These are phyloP conservation scores for Salix dunnii DNA, from an alignment of 345 rosid species.

Conservation along the genomic window DNA sequence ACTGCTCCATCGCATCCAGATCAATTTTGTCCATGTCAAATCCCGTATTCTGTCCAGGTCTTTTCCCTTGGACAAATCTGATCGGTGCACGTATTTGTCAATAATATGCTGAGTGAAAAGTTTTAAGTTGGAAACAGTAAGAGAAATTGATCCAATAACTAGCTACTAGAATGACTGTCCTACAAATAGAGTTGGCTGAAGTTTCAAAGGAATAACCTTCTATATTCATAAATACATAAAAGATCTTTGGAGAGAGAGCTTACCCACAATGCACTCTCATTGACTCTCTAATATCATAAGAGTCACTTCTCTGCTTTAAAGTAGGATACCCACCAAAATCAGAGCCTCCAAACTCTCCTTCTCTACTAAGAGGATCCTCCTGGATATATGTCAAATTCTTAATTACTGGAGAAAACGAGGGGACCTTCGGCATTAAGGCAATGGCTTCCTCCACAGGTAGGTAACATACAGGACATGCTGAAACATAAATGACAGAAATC, in stretches of 20 bases:
- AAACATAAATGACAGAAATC: slow-evolving; percentile 19
- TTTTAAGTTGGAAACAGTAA: neutral
- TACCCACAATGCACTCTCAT: slow-evolving; percentile 96
- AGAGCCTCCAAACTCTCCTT: slow-evolving; percentile 89
- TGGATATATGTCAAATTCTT: slow-evolving; percentile 65
- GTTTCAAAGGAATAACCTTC: slow-evolving; percentile 3
- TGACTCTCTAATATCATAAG: slow-evolving; percentile 73
- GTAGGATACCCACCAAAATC: slow-evolving; percentile 98
- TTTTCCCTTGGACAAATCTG: slow-evolving; percentile 87
- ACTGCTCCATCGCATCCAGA: slow-evolving; percentile 84
- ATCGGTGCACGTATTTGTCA: slow-evolving; percentile 4
- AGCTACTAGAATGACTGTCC: neutral
- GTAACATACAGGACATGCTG: slow-evolving; percentile 99
- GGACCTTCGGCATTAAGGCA: slow-evolving; percentile 74
- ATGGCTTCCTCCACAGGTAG: slow-evolving; percentile 93
- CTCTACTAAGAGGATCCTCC: slow-evolving; percentile 57
- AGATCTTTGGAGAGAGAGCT: slow-evolving; percentile 13
- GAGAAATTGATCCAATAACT: neutral
- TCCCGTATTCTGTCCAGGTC: slow-evolving; percentile 78
- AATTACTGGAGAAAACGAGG: slow-evolving; percentile 79
- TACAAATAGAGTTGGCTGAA: neutral
- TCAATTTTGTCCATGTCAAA: slow-evolving; percentile 80
- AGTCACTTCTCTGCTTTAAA: slow-evolving; percentile 69
- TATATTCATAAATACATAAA: neutral
- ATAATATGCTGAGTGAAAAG: slow-evolving; percentile 5